A percentile compares a stretch with the other conserved stretches of the same genome.
phyloP scores from a whole-genome alignment of 805 yeast species.

The Metschnikowia reukaufii region DNA sequence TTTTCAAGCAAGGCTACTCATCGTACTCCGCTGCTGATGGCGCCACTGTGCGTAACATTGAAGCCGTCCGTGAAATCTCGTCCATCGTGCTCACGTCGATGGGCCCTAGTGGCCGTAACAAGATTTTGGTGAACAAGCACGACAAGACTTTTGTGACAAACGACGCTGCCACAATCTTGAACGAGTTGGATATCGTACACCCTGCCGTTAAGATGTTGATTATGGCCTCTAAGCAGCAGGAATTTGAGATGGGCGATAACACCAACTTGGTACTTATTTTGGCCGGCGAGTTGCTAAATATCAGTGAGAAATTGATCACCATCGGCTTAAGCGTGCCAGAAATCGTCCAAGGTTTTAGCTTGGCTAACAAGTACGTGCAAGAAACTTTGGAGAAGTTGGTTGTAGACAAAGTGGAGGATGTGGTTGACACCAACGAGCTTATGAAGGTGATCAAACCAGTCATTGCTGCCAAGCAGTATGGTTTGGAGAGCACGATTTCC shows the following conservation, averaged over 20 bases:
- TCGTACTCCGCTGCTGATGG: slow-evolving; percentile 89
- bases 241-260: slow-evolving; percentile 95
- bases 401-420: slow-evolving; percentile 60
- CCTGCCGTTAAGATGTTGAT: slow-evolving; percentile 96
- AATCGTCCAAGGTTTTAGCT: slow-evolving; percentile 86
- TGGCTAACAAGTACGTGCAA: slow-evolving; percentile 77
- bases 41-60: slow-evolving; percentile 87
- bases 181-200: slow-evolving; percentile 90
- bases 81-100: slow-evolving; percentile 89
- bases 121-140: slow-evolving; percentile 86
- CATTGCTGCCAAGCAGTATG: slow-evolving; percentile 90
- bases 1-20: slow-evolving; percentile 94
- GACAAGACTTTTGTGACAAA: slow-evolving; percentile 87
- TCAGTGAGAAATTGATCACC: slow-evolving; percentile 80
- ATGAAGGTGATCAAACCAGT: slow-evolving; percentile 80
- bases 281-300: slow-evolving; percentile 87
- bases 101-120: slow-evolving; percentile 97
- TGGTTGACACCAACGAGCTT: slow-evolving; percentile 55
- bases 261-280: slow-evolving; percentile 87
- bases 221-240: slow-evolving; percentile 97
- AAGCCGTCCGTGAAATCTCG: slow-evolving; percentile 91
- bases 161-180: slow-evolving; percentile 97
- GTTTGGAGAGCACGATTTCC: slow-evolving; percentile 76
- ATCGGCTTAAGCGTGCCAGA: slow-evolving; percentile 90
- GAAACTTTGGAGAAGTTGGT: slow-evolving; percentile 66